Conservation (phyloP, 2,329 filamentous ascomycete species). For the Paecilomyces dactylethromorphus region DNA sequence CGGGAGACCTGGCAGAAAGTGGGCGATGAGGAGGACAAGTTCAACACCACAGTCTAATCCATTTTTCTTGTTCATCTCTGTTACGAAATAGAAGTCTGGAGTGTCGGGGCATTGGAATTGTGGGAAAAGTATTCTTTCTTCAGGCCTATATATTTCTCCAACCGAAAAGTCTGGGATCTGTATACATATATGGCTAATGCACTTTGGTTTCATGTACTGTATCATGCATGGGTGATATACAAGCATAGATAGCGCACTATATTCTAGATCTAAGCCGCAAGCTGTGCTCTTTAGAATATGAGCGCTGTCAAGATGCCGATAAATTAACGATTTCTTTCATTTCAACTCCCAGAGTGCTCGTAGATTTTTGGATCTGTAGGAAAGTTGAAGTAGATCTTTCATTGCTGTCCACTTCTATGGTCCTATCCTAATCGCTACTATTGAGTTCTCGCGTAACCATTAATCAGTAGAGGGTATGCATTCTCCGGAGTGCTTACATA, state of each 20-base stretch:
- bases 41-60: slow-evolving; percentile 41
- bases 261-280: too few relatives aligned
- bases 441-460: too few relatives aligned
- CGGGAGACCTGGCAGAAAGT: slow-evolving; percentile 39
- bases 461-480: too few relatives aligned
- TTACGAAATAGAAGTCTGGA: background rate
- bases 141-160: background rate
- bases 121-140: background rate
- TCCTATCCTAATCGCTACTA: too few relatives aligned
- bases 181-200: background rate
- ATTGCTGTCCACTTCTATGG: too few relatives aligned
- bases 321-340: too few relatives aligned
- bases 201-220: background rate
- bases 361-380: too few relatives aligned
- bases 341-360: too few relatives aligned
- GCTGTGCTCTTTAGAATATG: too few relatives aligned
- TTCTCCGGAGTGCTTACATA: too few relatives aligned
- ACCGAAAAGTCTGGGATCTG: background rate
- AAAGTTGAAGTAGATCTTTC: too few relatives aligned
- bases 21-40: slow-evolving; percentile 39
- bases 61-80: slow-evolving; percentile 21
- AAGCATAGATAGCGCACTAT: background rate
- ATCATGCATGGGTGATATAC: background rate
- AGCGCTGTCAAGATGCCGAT: too few relatives aligned
- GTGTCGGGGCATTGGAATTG: background rate